A percentile compares a stretch with the other conserved stretches of the same genome.
Evolutionary conservation across 2,329 filamentous ascomycete genomes (phyloP).

Genomic region (Pseudogymnoascus sp.): DNA sequence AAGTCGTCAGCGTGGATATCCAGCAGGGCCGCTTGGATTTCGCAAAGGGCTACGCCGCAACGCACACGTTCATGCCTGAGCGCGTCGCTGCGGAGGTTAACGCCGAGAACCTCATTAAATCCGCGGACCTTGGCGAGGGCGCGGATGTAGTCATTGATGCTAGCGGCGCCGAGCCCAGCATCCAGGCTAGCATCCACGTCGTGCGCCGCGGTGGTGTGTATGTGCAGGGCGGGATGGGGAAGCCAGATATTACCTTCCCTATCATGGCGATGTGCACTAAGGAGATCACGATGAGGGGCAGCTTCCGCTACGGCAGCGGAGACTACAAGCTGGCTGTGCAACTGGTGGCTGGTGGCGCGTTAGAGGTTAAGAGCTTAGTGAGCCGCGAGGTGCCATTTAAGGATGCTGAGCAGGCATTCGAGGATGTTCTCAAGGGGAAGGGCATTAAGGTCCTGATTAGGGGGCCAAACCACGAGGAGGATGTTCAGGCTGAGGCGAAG

Average conservation of each 20-base stretch:
- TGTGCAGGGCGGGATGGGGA: conserved; percentile 87
- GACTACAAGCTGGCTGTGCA: conserved; percentile 74
- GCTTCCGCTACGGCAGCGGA: conserved; percentile 80
- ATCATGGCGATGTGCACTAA: conserved; percentile 86
- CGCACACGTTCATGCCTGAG: conserved; percentile 59
- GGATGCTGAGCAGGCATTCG: conserved; percentile 78
- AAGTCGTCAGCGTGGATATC: conserved; percentile 82
- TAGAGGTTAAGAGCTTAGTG: conserved; percentile 77
- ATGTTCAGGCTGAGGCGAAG: not conserved
- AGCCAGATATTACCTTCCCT: conserved; percentile 77
- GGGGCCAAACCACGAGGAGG: conserved; percentile 51
- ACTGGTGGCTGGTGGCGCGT: conserved; percentile 61
- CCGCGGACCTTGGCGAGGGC: conserved; percentile 55
- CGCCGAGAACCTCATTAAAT: conserved; percentile 56
- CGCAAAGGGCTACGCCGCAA: conserved; percentile 63
- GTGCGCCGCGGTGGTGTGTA: conserved; percentile 66
- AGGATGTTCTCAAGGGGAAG: conserved; percentile 76
- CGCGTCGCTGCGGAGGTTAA: conserved; percentile 61
- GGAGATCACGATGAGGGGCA: conserved; percentile 78
- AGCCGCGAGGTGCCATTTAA: conserved; percentile 69
- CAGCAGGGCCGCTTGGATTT: conserved; percentile 71
- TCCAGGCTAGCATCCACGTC: conserved; percentile 65
- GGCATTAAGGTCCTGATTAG: conserved; percentile 63
- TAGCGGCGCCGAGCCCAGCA: conserved; percentile 67
- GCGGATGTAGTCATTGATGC: conserved; percentile 77